Percentiles rank a stretch among this genome's conserved stretches.
Evolutionary conservation across 257 asterid species (phyloP).

Genomic region (Handroanthus guayacan): DNA sequence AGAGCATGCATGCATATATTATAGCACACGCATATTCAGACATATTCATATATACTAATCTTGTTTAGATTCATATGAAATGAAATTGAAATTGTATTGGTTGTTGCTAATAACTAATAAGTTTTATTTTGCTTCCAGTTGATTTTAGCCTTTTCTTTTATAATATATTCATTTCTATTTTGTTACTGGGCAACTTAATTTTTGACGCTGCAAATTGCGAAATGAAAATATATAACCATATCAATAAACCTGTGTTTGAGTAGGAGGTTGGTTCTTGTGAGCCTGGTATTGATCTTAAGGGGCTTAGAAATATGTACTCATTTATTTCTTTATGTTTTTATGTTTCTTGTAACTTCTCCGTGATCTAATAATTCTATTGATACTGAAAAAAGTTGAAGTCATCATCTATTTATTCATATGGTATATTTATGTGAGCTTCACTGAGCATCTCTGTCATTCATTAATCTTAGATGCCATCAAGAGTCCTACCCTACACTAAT

Average conservation of each 20-base stretch:
- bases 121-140: constrained; percentile 4
- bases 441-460: not conserved
- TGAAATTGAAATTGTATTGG: constrained; percentile 12
- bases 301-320: not conserved
- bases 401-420: not conserved
- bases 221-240: not conserved
- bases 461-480: not conserved
- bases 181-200: constrained; percentile 1
- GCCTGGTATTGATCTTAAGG: not conserved
- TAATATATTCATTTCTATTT: not conserved
- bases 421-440: not conserved
- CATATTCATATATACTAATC: not conserved
- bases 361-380: not conserved
- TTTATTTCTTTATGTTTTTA: not conserved
- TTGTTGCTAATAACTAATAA: constrained; percentile 13
- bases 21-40: not conserved
- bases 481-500: not conserved
- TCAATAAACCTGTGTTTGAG: not conserved
- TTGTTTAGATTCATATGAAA: constrained; percentile 24
- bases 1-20: not conserved
- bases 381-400: not conserved
- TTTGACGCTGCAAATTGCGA: not conserved
- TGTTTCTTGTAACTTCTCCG: not conserved
- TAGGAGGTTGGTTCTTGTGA: constrained; percentile 7
- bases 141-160: not conserved